A percentile compares a stretch with the other conserved stretches of the same genome.
phyloP scores from a whole-genome alignment of 257 asterid species.

The Salvia splendens region DNA sequence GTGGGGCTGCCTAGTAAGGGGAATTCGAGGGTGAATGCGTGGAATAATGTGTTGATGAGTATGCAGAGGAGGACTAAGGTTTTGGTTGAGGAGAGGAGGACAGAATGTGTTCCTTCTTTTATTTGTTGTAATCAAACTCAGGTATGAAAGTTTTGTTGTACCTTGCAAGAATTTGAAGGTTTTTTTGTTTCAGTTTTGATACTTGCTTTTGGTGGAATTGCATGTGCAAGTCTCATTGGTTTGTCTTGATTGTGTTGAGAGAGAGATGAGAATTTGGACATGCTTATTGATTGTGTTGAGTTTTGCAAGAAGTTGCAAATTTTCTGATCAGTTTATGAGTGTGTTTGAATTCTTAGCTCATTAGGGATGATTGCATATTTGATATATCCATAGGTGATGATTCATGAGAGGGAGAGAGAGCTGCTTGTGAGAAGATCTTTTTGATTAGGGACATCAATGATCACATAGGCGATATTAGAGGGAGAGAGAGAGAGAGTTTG shows the following conservation, averaged over 20 bases:
- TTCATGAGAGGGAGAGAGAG: no score
- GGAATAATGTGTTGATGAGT: conserved; percentile 74
- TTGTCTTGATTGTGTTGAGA: neutral
- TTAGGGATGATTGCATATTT: no score
- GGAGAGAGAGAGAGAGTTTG: conserved; percentile 1
- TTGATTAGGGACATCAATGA: neutral
- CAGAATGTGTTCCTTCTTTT: conserved; percentile 26
- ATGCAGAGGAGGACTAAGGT: conserved; percentile 69
- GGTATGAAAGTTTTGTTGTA: conserved; percentile 19
- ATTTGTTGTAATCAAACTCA: conserved; percentile 40
- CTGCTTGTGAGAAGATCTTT: neutral
- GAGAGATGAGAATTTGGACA: neutral
- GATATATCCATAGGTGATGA: no score
- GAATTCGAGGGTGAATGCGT: conserved; percentile 71
- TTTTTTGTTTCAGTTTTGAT: neutral
- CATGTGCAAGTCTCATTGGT: neutral
- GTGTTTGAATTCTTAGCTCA: no score
- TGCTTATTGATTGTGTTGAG: no score
- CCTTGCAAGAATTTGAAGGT: conserved; percentile 5
- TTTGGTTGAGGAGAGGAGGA: conserved; percentile 44
- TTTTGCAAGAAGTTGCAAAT: no score
- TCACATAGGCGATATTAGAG: neutral
- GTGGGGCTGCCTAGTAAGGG: conserved; percentile 63
- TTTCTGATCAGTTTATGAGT: no score
- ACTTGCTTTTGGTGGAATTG: neutral